Evolutionary conservation across 179 eudicot genomes (phyloP), one percentile per base, ranked within the genome.

Genomic region (Silene noctiflora): DNA sequence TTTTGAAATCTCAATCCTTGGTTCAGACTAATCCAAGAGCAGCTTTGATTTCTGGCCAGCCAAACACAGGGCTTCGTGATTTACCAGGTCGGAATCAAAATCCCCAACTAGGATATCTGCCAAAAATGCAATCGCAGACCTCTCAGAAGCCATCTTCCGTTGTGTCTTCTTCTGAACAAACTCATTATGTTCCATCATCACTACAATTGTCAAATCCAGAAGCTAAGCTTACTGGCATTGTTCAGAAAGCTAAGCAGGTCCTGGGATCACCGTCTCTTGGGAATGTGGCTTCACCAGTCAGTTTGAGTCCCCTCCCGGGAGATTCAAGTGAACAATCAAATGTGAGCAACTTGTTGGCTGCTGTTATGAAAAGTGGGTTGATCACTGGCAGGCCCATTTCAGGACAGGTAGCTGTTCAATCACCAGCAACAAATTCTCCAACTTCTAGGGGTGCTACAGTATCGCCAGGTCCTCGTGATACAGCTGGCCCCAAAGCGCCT

Each of bases 301-400:
- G 61, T 76, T 55, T 80, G 58, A 85, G 75, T 79, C 74, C 74
- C 55, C 77, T 73, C 75, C 56, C 71, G 79, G 81, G 80, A 69
- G 83, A 85, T 66, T 66, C 76, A 19, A 48, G 71, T 27, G 91
- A 78, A 60, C 86, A 84, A 74, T 64, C 85, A 9, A 81, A 78
- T 63, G 79, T 88, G 48, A 84, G 88, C 74, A 82, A 76, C 80
- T 82, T 89, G 85, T 81, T 90, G 84, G 86, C 88, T 79, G 85
- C 94, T 77, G 86, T 86, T 13, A 76, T 83, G 85, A 86, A 88
- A 71, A 87, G 86, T 75, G 91, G 86, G 63, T 68, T 81, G 55
- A 81, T 87, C 46, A 64, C 85, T 56, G 79, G 75, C 64, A 83
- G 66, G 60, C 72, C 89, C 58, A 73, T 74, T 77, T 17, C 78